These are phyloP conservation scores for Tritrichomonas musculus DNA, from an alignment of 208 protist genomes.

Conservation along the genomic window DNA sequence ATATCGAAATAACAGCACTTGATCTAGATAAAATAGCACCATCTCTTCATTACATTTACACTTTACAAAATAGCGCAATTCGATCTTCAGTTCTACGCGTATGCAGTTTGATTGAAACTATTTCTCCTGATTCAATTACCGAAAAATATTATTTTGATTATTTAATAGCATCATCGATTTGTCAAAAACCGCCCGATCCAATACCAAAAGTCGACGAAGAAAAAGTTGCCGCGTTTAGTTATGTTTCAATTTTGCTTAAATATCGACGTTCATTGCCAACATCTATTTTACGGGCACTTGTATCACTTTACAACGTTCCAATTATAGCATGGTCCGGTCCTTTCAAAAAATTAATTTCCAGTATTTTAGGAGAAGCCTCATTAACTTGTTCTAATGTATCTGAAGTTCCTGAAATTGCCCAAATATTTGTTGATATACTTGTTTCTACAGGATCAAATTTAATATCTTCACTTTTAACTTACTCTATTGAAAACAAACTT, in stretches of 20 bases:
- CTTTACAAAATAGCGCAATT: background rate
- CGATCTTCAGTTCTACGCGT: background rate
- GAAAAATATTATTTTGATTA: slow-evolving; percentile 19
- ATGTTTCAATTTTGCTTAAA: background rate
- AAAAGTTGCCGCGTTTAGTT: background rate
- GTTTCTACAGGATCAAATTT: background rate
- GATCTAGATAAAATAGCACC: background rate
- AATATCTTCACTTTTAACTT: background rate
- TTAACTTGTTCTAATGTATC: background rate
- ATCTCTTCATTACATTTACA: slow-evolving; percentile 4
- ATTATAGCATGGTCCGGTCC: too few relatives aligned
- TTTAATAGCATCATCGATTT: background rate
- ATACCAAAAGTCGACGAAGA: background rate
- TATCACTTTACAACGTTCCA: background rate
- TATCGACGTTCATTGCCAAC: background rate
- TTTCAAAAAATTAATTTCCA: background rate
- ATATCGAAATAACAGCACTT: background rate
- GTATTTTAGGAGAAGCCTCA: background rate
- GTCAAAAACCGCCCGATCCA: background rate
- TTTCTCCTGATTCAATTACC: background rate
- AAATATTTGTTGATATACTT: background rate
- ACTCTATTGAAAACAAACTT: background rate
- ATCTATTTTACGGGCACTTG: background rate
- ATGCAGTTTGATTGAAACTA: background rate
- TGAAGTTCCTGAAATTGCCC: background rate